These are phyloP conservation scores for Saccharomyces hybrid DNA, from an alignment of 1,139 yeast genomes.

Conservation along the genomic window DNA sequence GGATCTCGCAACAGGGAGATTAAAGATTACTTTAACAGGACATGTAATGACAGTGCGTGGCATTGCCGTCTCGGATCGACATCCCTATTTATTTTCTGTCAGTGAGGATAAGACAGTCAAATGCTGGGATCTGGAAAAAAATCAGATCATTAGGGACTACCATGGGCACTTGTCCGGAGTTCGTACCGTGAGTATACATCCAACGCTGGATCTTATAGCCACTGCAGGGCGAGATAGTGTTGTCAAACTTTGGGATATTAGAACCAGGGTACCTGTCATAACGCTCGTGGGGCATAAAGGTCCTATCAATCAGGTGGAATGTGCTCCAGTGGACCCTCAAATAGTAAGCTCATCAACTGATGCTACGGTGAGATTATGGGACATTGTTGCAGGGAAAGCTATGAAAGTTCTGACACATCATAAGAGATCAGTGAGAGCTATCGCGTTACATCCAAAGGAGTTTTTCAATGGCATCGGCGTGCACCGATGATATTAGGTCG, in stretches of 20 bases:
- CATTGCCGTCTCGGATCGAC: conserved; percentile 60
- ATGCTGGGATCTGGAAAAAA: conserved; percentile 93
- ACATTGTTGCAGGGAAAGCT: conserved; percentile 57
- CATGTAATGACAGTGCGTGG: conserved; percentile 87
- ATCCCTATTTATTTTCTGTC: conserved; percentile 84
- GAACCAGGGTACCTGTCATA: conserved; percentile 69
- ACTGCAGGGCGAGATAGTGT: conserved; percentile 89
- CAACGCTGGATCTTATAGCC: conserved; percentile 75
- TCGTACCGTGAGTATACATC: conserved; percentile 75
- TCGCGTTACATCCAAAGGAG: conserved; percentile 63
- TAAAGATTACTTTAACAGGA: conserved; percentile 75
- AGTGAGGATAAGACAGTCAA: conserved; percentile 92
- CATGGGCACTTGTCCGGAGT: conserved; percentile 94
- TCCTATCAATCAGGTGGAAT: conserved; percentile 60
- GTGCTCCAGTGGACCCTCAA: conserved; percentile 77
- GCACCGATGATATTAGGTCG: conserved; percentile 72
- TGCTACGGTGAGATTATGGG: conserved; percentile 82
- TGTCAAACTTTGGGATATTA: conserved; percentile 87
- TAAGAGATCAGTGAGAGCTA: conserved; percentile 67
- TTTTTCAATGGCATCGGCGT: conserved; percentile 72
- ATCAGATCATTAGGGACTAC: conserved; percentile 73
- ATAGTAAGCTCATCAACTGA: conserved; percentile 78
- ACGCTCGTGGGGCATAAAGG: conserved; percentile 75
- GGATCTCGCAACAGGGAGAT: conserved; percentile 70
- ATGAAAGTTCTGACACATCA: conserved; percentile 70